phyloP scores from a whole-genome alignment of 345 rosid genomes.

The Euphorbia lathyris region DNA sequence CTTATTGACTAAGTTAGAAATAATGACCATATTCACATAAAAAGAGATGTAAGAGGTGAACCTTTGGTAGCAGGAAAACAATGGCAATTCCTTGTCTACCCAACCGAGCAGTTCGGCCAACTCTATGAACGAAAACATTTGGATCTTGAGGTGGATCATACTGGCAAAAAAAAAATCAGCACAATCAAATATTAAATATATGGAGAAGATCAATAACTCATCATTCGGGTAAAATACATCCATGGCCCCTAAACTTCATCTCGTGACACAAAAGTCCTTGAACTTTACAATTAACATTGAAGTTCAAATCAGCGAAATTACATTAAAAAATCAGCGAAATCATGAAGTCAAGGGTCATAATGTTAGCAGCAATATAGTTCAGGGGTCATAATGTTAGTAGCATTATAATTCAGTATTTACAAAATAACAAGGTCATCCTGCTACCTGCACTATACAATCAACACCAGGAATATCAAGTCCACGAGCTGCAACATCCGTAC shows the following conservation, averaged over 20 bases:
- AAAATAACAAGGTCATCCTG: constrained; percentile 2
- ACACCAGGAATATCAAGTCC: constrained; percentile 94
- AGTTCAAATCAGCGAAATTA: too few relatives aligned
- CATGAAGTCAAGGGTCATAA: too few relatives aligned
- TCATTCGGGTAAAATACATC: too few relatives aligned
- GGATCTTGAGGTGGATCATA: constrained; percentile 97
- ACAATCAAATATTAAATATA: neutral
- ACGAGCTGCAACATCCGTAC: constrained; percentile 96
- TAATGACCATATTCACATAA: neutral
- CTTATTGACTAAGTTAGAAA: neutral
- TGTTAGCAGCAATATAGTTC: too few relatives aligned
- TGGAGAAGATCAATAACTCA: neutral
- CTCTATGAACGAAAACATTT: constrained; percentile 83
- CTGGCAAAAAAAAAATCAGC: constrained; percentile 34
- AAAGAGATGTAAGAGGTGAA: constrained; percentile 18
- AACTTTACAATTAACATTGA: too few relatives aligned
- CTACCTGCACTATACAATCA: constrained; percentile 90
- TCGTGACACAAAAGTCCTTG: too few relatives aligned
- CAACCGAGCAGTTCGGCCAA: constrained; percentile 87
- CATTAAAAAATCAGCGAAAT: too few relatives aligned
- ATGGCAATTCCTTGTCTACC: constrained; percentile 79
- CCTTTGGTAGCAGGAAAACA: constrained; percentile 76
- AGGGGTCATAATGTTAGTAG: too few relatives aligned
- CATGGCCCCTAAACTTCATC: too few relatives aligned
- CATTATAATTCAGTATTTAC: neutral